Evolutionary conservation across 169 alveolate species (phyloP).

Genomic region (Eimeria sp.): DNA sequence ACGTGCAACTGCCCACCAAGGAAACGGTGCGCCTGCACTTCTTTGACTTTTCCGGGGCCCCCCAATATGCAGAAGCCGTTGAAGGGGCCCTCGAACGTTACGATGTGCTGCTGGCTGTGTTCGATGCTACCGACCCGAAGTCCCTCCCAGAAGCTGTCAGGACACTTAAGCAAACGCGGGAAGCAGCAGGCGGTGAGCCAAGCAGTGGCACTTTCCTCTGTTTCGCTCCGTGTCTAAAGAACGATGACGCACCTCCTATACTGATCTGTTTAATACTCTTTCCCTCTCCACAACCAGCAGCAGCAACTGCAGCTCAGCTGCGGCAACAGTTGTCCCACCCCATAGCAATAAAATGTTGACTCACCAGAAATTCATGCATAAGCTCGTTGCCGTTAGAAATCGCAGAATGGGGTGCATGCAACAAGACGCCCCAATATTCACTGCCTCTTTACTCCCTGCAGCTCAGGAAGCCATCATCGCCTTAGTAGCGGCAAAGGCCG

Average conservation of each 20-base stretch:
- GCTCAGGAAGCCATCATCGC: background rate
- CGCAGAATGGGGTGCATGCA: background rate
- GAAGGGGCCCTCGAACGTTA: slow-evolving; percentile 38
- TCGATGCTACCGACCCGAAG: background rate
- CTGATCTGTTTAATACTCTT: background rate
- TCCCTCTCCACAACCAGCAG: no score
- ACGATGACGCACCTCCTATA: background rate
- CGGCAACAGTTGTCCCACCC: no score
- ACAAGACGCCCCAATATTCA: background rate
- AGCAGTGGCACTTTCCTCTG: background rate
- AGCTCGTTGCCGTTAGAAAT: background rate
- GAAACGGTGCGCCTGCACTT: slow-evolving; percentile 63
- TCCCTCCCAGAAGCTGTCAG: background rate
- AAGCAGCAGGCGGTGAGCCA: background rate
- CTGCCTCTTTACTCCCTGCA: background rate
- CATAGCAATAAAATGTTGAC: background rate
- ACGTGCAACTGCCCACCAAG: slow-evolving; percentile 15
- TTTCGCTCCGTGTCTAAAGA: background rate
- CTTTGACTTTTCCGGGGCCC: slow-evolving; percentile 42
- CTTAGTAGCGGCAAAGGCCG: slow-evolving; percentile 65
- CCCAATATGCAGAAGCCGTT: slow-evolving; percentile 4
- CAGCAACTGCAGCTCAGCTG: no score
- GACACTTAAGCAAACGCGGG: background rate
- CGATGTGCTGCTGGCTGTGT: slow-evolving; percentile 38
- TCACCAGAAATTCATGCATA: background rate